A percentile compares a stretch with the other conserved stretches of the same genome.
Evolutionary conservation across 1,139 yeast genomes (phyloP).

Genomic region (Blastobotrys apis): DNA sequence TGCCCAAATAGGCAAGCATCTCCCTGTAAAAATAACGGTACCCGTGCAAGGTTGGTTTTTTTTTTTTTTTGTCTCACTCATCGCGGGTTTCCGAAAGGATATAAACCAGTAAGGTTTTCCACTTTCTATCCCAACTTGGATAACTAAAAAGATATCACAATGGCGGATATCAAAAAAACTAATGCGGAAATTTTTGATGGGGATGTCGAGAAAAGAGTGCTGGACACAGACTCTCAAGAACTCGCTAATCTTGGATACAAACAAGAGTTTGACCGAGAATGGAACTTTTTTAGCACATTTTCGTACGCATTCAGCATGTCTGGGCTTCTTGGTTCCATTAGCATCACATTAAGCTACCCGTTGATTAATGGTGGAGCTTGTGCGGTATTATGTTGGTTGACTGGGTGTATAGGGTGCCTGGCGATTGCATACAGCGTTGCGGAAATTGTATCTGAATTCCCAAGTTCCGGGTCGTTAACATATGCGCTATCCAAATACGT

Average conservation of each 20-base stretch:
- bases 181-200: background rate
- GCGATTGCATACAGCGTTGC: constrained; percentile 52
- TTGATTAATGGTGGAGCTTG: constrained; percentile 46
- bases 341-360: constrained; percentile 46
- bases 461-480: constrained; percentile 64
- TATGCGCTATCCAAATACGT: constrained; percentile 54
- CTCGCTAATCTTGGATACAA: constrained; percentile 15
- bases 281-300: constrained; percentile 48
- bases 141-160: no score
- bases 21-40: no score
- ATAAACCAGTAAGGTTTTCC: no score
- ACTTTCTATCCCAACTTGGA: no score
- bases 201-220: background rate
- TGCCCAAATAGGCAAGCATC: no score
- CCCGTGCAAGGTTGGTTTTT: no score
- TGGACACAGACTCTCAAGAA: constrained; percentile 13
- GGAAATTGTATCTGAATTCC: constrained; percentile 57
- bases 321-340: constrained; percentile 49
- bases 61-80: no score
- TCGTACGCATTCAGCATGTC: constrained; percentile 49
- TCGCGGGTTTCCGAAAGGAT: no score
- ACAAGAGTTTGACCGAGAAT: constrained; percentile 43
- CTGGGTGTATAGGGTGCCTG: constrained; percentile 46
- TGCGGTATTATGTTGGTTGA: constrained; percentile 42
- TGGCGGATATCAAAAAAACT: background rate